Conservation (phyloP, 129 eudicot genomes). For the Centella asiatica region DNA sequence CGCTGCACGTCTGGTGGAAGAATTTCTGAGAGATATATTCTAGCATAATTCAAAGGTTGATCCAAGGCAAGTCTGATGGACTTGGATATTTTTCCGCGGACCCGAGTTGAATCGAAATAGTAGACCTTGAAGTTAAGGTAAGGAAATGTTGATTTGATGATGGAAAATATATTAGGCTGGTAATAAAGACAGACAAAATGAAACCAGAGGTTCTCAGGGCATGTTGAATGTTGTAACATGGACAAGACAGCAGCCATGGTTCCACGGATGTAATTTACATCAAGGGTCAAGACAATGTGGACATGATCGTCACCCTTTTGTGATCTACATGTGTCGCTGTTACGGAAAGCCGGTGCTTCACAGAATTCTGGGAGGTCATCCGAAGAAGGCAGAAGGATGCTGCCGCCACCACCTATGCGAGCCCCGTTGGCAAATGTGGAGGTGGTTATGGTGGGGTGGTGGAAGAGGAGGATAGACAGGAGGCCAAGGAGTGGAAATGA, state of each 20-base stretch:
- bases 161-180: background rate
- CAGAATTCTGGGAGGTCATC: background rate
- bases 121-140: background rate
- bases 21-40: background rate
- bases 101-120: constrained; percentile 3
- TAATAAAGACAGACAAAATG: background rate
- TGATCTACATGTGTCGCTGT: background rate
- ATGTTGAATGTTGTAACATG: background rate
- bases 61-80: background rate
- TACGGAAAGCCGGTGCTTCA: constrained; percentile 3
- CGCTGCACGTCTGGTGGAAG: constrained; percentile 5
- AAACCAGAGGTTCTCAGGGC: background rate
- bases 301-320: background rate
- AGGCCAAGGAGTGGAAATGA: background rate
- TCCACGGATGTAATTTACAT: background rate
- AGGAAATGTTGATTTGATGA: constrained; percentile 2
- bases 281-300: background rate
- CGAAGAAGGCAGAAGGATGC: background rate
- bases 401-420: background rate
- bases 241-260: constrained; percentile 6
- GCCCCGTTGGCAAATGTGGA: background rate
- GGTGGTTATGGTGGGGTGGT: too few species aligned
- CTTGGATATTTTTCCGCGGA: constrained; percentile 1
- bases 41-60: constrained; percentile 5
- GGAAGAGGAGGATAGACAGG: constrained; percentile 2